Base-by-base conservation (phyloP, 1,139 yeast genomes). In the Nakaseomyces glabratus region DNA sequence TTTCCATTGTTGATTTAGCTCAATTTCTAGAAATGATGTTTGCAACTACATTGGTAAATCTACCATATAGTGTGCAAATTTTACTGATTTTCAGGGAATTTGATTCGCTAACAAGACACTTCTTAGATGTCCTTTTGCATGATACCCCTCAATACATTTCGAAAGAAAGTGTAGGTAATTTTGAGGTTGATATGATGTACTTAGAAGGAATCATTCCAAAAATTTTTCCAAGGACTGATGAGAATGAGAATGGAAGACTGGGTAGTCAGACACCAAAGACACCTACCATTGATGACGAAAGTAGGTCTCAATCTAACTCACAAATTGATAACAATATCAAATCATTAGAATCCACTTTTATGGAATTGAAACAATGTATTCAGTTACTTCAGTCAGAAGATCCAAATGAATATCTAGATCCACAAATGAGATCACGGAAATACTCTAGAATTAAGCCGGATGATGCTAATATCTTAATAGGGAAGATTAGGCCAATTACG, bases 1-100 rank as follows among this genome's bases (percentile, higher is more conserved):
- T 71, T 44, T 79, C 82, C 35, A 71, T 88, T 41, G 74, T 76
- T 36, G 97, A 90, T 60, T 76, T 86, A 65, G 90, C 94, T n/a
- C 73, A 79, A 40, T 90, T 79, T 57, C 67, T 90, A 55, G 85
- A 82, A 44, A 84, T 85, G 57, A 73, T 88, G 67, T 85, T 90
- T 54, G 76, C 81, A 35, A 78, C 94, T 1, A 85, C 93, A n/a
- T 73, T 90, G 48, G 77, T 82, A 13, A 82, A 81, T 43, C 66
- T 90, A 28, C 96, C 97, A 0, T 70, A 69, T 34, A 71, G 82
- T 8, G 77, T 90, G 40, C 73, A 85, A 47, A 77, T 93, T 3
- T 63, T 88, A 43, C 74, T 94, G 20, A 71, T 88, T 43, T 76
- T 86, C 48, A 73, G 94, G 53, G 86, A 90, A 24, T 84, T 84